Conservation (phyloP, 140 eudicot genomes). For the Anethum foeniculum region DNA sequence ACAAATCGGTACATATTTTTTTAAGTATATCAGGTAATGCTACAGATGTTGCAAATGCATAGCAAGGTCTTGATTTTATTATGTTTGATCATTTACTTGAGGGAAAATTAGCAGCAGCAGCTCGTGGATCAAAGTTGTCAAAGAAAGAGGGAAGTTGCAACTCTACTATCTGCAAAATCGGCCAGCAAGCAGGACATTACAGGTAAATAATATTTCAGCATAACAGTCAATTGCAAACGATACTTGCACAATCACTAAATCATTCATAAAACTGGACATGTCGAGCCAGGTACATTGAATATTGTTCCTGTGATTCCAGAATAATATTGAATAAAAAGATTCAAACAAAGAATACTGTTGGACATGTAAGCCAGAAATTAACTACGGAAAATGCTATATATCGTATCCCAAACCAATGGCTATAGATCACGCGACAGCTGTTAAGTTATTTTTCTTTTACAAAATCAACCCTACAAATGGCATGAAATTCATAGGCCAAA, state of each 20-base stretch:
- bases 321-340: neutral
- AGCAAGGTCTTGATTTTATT: neutral
- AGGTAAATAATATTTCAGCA: neutral
- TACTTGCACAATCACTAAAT: neutral
- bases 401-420: neutral
- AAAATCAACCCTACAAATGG: neutral
- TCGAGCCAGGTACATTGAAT: neutral
- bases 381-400: neutral
- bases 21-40: constrained; percentile 19
- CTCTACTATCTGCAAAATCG: constrained; percentile 63
- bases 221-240: neutral
- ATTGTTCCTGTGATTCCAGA: neutral
- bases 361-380: neutral
- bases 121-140: constrained; percentile 90
- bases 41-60: neutral
- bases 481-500: neutral
- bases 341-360: neutral
- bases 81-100: constrained; percentile 44
- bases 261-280: neutral
- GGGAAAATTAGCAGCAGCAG: constrained; percentile 97
- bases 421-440: neutral
- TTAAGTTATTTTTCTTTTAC: too few species aligned
- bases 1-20: neutral
- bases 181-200: constrained; percentile 7
- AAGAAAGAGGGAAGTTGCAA: constrained; percentile 91